Evolutionary conservation across 75 land plant species (phyloP).

Genomic region (Pinus tabuliformis): DNA sequence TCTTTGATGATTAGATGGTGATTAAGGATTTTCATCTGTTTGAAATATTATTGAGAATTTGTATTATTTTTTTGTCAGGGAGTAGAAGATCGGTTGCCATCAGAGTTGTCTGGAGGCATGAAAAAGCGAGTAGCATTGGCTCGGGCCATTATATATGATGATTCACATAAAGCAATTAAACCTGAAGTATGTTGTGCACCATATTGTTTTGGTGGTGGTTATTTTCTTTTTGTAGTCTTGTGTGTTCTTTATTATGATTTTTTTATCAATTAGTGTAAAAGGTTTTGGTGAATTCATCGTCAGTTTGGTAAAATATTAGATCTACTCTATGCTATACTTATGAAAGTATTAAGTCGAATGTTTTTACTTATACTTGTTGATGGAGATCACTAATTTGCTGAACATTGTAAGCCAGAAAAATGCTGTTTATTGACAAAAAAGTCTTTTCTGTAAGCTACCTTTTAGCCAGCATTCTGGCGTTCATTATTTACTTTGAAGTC

Average conservation of each 20-base stretch:
- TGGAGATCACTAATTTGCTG: not conserved
- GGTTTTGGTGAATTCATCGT: not conserved
- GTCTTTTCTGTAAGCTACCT: too few species aligned
- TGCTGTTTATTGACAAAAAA: not conserved
- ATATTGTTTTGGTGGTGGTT: constrained; percentile 1
- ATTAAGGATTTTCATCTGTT: not conserved
- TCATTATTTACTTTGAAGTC: too few species aligned
- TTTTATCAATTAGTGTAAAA: not conserved
- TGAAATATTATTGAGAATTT: not conserved
- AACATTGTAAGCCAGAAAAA: not conserved
- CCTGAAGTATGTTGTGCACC: constrained; percentile 65
- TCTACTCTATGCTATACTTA: not conserved
- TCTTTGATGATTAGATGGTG: not conserved
- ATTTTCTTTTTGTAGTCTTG: constrained; percentile 4
- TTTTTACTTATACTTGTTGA: not conserved
- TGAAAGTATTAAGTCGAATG: not conserved
- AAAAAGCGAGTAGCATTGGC: constrained; percentile 98
- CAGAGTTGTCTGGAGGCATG: constrained; percentile 99
- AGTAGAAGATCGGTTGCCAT: constrained; percentile 88
- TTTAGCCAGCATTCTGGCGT: too few species aligned
- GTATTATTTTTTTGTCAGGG: constrained; percentile 41
- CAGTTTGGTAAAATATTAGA: not conserved
- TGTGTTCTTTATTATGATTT: not conserved
- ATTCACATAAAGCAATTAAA: constrained; percentile 47
- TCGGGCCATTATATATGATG: constrained; percentile 92